Percentiles rank a stretch among this genome's conserved stretches.
phyloP scores from a whole-genome alignment of 1,284 basidiomycete species.

The Ceratobasidium sp. region DNA sequence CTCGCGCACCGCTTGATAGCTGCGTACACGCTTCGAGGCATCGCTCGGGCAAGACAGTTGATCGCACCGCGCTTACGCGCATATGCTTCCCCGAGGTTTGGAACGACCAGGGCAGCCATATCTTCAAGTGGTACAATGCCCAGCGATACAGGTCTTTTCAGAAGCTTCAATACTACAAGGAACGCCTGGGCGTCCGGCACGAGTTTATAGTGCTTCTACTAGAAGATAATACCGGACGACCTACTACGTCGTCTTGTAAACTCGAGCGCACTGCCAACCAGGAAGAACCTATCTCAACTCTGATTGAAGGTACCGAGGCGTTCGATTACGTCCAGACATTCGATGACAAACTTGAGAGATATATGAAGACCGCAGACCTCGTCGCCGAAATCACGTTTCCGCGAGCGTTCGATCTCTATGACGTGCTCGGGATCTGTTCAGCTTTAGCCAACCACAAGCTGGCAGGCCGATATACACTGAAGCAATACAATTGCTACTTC shows the following conservation, averaged over 20 bases:
- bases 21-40: too few species aligned
- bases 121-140: too few species aligned
- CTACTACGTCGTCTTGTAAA: background rate
- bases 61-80: too few species aligned
- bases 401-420: background rate
- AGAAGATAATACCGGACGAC: background rate
- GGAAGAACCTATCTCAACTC: background rate
- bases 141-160: too few species aligned
- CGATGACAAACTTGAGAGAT: background rate
- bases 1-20: too few species aligned
- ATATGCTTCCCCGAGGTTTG: too few species aligned
- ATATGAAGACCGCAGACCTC: too few species aligned
- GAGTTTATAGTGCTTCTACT: background rate
- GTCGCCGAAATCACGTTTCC: background rate
- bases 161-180: conserved; percentile 19
- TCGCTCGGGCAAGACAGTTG: too few species aligned
- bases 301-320: background rate
- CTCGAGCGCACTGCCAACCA: conserved; percentile 1
- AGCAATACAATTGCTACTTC: conserved; percentile 27
- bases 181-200: background rate
- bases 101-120: too few species aligned
- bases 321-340: background rate
- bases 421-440: background rate
- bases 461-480: conserved; percentile 2
- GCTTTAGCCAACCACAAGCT: background rate